Evolutionary conservation across 2,329 filamentous ascomycete species (phyloP), one percentile per base, ranked within the genome.

Genomic region (Didymella pinodella): DNA sequence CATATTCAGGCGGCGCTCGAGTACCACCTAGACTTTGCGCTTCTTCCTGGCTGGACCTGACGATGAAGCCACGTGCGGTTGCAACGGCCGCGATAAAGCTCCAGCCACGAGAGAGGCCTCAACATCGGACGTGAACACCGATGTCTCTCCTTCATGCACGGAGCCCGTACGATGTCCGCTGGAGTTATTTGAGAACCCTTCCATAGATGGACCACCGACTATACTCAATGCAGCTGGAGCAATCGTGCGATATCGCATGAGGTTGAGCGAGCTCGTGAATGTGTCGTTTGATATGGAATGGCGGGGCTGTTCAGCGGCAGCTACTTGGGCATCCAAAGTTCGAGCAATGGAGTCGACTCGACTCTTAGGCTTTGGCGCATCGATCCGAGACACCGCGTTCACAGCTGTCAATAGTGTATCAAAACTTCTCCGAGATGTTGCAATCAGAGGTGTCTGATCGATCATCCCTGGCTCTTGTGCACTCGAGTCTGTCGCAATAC

Each of bases 371-470:
- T 51, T 64, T n/a, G 68, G 70, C 38, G 65, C 63, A 31, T 72
- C 71, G 7, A 73, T 66, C 8, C 64, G 61, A 20, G 68, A 63
- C 1, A 65, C 65, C n/a, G 64, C 46, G 28, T 69, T 70, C 52
- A 67, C 67, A n/a, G 68, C 72, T 38, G 64, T 67, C 50, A 73
- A 55, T 4, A 73, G 46, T 14, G 45, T 62, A 16, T 70, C 66
- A 16, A 73, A 62, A 47, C 55, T 60, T 32, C 56, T 57, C 28
- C 53, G 61, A 22, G 22, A 22, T 20, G 45, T 31, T 38, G 64
- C 61, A n/a, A 57, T 28, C 11, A 28, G 28, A 11, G 63, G 51
- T 18, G 40, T 46, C 49, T 65, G 55, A 25, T 66, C 58, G 14
- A 12, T 5, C 22, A 34, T 4, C 28, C 22, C 22, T 38, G 14